Evolutionary conservation across 768 basidiomycete genomes (phyloP), one percentile per base, ranked within the genome.

Genomic region (Boletus pseudo-olivaceus): DNA sequence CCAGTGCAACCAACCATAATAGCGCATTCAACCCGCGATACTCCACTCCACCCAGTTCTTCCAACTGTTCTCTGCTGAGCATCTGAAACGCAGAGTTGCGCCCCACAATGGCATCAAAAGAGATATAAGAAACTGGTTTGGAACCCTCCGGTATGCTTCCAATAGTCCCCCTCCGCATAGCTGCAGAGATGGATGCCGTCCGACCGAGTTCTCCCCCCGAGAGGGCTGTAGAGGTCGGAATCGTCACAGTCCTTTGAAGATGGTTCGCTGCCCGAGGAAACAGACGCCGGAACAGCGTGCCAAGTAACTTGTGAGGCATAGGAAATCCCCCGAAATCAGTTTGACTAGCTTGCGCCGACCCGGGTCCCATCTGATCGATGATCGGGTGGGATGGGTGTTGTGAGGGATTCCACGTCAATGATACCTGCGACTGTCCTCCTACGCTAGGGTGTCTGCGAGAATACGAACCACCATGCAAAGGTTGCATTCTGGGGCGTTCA

Each of bases 41-140:
- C 68, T 99, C 96, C 7, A 97, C 88, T 19, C 96, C 95, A 5
- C 94, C 94, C 5, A 98, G 73, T 68, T 97, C 93, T 60, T 96
- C 93, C 61, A 90, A 74, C 64, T 98, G 89, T 44, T 93, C 91
- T 19, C 81, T 77, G 0, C 85, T 90, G 49, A 96, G 72, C 59
- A 69, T 74, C 35, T 80, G 78, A 59, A 91, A 91, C 3, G 74
- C 73, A 4, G 88, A 92, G 66, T 95, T 96, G 33, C 85, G 79
- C 0, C 92, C 90, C n/a, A 94, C 90, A 3, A 81, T 67, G 0
- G 92, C 89, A 42, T 91, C 83, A 65, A 97, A 98, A 1, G 85
- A 80, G 54, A 98, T 86, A 68, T 98, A 98, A 0, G 88, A 75
- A 3, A 88, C 93, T 1, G 72, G 67, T 58, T 73, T 79, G 46